Evolutionary conservation across 306 rosid species (phyloP).

Genomic region (Ormosia emarginata): DNA sequence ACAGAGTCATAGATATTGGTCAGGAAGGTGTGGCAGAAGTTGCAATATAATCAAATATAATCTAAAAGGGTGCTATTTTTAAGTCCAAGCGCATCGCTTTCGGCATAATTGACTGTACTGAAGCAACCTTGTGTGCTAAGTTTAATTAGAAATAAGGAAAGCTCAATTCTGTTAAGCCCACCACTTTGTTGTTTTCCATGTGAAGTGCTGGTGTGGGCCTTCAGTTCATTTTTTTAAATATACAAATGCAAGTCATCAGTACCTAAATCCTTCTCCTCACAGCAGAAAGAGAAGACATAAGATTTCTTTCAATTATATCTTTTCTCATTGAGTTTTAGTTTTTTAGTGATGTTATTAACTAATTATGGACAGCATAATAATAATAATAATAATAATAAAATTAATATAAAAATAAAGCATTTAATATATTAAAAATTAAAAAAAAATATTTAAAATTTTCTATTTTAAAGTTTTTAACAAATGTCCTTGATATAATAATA

Average conservation of each 20-base stretch:
- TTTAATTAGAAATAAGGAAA: constrained; percentile 21
- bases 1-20: neutral
- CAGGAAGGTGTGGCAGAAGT: constrained; percentile 19
- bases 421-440: too few relatives aligned
- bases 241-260: neutral
- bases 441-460: too few relatives aligned
- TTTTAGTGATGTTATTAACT: too few relatives aligned
- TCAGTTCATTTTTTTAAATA: neutral
- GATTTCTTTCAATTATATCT: too few relatives aligned
- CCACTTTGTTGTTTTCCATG: constrained; percentile 15
- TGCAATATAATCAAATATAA: neutral
- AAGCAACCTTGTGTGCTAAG: constrained; percentile 50
- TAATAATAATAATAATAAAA: too few relatives aligned
- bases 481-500: too few relatives aligned
- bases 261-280: too few relatives aligned
- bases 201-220: constrained; percentile 28
- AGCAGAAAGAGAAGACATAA: too few relatives aligned
- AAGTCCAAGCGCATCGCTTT: constrained; percentile 36
- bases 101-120: constrained; percentile 36
- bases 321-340: too few relatives aligned
- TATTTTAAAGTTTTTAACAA: too few relatives aligned
- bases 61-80: neutral
- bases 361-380: too few relatives aligned
- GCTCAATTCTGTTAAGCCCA: constrained; percentile 14
- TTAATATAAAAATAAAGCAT: too few relatives aligned